Base-by-base conservation (phyloP, 1,139 yeast genomes). In the Diutina ranongensis region DNA sequence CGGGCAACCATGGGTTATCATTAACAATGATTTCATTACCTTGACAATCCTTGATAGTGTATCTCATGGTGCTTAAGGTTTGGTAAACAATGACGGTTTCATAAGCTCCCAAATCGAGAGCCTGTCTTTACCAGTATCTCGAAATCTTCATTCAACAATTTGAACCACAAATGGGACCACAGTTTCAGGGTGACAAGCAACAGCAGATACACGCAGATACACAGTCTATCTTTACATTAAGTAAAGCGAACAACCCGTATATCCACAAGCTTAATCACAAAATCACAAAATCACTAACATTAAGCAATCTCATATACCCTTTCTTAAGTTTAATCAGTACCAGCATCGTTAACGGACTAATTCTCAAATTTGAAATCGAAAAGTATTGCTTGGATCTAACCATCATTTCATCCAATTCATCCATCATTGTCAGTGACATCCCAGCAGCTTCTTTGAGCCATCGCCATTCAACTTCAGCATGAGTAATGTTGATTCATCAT, bases 221-320 rank as follows among this genome's bases (percentile, higher is more conserved):
- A n/a, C n/a, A n/a, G n/a, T n/a, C n/a, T n/a, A n/a, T n/a, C n/a
- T n/a, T n/a, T n/a, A n/a, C n/a, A n/a, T n/a, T n/a, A n/a, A n/a
- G n/a, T n/a, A n/a, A n/a, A n/a, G n/a, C n/a, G 71, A 92, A 92
- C 74, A 92, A 92, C 45, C 98, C 98, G 64, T 92, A 92, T 85
- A 73, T 92, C 98, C 48, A 94, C 98, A 62, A 88, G 78, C 66
- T 88, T 87, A 51, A 92, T 76, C 57, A 92, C 82, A n/a, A n/a
- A n/a, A 82, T 62, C 15, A 68, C 62, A 51, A 83, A 78, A 52
- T 77, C 71, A 33, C 76, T 71, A 3, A 83, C 87, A 56, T 82
- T 82, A 47, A 80, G 68, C 48, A 80, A 55, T 49, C 81, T 64
- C 55, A 66, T 68, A 35, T 72, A 66, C 0, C 88, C 87, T 35